Percentiles rank a stretch among this genome's conserved stretches.
These are phyloP conservation scores for Kazachstania sp. DNA, from an alignment of 1,139 yeast genomes.

Conservation along the genomic window DNA sequence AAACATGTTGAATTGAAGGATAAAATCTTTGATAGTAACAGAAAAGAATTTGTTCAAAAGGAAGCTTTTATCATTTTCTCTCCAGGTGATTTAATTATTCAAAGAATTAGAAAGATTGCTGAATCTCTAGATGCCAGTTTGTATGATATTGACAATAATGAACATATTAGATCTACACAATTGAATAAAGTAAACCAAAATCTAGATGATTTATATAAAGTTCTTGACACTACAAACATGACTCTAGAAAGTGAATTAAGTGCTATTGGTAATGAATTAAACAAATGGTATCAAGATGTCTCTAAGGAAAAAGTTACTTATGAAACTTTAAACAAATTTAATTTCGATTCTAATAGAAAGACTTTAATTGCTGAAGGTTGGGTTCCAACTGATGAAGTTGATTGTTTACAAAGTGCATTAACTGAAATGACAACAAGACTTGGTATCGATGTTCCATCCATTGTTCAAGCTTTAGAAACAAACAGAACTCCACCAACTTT, in stretches of 20 bases:
- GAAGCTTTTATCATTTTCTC: slow-evolving; percentile 78
- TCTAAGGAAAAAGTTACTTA: slow-evolving; percentile 69
- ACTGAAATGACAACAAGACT: slow-evolving; percentile 49
- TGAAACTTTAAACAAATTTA: slow-evolving; percentile 69
- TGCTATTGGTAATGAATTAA: slow-evolving; percentile 65
- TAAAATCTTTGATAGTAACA: slow-evolving; percentile 43
- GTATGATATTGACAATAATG: slow-evolving; percentile 56
- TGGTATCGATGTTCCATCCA: slow-evolving; percentile 45
- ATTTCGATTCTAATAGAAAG: slow-evolving; percentile 75
- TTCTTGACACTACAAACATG: slow-evolving; percentile 60
- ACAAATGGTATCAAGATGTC: slow-evolving; percentile 57
- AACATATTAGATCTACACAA: slow-evolving; percentile 49
- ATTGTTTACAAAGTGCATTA: slow-evolving; percentile 46
- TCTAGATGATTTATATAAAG: slow-evolving; percentile 55
- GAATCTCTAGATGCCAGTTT: slow-evolving; percentile 78
- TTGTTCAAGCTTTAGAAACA: slow-evolving; percentile 72
- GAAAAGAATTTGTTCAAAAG: slow-evolving; percentile 46
- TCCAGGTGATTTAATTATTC: slow-evolving; percentile 69
- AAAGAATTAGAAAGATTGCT: slow-evolving; percentile 64
- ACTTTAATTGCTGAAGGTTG: slow-evolving; percentile 97
- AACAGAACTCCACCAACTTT: slow-evolving; percentile 88
- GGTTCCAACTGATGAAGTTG: slow-evolving; percentile 60
- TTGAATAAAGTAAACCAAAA: slow-evolving; percentile 50
- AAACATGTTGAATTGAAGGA: slow-evolving; percentile 60
- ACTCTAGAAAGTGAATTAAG: slow-evolving; percentile 68